Base-by-base conservation (phyloP, 768 basidiomycete genomes). In the Tricholoma flavovirens region DNA sequence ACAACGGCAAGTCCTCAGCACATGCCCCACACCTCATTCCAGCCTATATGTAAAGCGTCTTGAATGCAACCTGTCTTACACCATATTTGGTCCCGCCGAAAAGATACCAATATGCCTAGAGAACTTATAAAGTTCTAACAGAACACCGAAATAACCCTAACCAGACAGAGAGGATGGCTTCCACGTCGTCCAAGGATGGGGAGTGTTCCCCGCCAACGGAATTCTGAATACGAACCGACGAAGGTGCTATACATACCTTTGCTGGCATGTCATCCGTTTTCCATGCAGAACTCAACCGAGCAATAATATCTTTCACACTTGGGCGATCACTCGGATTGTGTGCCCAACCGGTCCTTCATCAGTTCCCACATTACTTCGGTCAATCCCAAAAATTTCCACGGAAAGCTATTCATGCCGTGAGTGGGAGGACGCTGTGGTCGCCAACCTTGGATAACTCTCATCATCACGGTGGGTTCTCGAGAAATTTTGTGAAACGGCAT, bases 331-430 rank as follows among this genome's bases (percentile, higher is more conserved):
- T 45, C 1, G 69, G 64, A 14, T 61, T 40, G 12, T 52, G 45
- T 7, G 35, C 35, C 69, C 69, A 71, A 49, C 68, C n/a, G 68
- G 4, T 62, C 58, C 49, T 64, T 55, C 46, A 68, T 63, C 2
- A 68, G 43, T 4, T 52, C 29, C 67, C 69, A 69, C 7, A 66
- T 56, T 1, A 5, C 19, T 10, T 58, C 56, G 0, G 65, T 66
- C 32, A 68, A 22, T 2, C 65, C 64, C 51, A 53, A 53, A 14
- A 55, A 40, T 1, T 14, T 22, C 50, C 59, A 67, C 4, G 64
- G 5, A 0, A 40, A 48, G n/a, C 26, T 35, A 32, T 5, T 3
- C 24, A 26, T 5, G 5, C 24, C 24, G 5, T 53, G 35, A 14
- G 54, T 33, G 3, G 58, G 40, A 26, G 67, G 67, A 3, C 55